Evolutionary conservation across 768 basidiomycete genomes (phyloP).

Genomic region (Imleria badia): DNA sequence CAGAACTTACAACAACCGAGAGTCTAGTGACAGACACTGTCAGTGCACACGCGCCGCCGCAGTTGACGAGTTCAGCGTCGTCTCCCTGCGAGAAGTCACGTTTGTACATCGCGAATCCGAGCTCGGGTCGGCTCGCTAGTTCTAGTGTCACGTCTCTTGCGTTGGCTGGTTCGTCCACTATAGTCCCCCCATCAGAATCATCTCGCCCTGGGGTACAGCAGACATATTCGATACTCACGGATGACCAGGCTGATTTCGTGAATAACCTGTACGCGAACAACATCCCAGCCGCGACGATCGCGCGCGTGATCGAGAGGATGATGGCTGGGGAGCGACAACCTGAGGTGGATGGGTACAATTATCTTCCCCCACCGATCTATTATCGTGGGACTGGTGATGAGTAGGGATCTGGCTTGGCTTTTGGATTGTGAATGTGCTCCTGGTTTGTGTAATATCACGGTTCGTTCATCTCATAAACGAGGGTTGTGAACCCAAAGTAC

Average conservation of each 20-base stretch:
- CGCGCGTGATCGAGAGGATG: conserved; percentile 22
- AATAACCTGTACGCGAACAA: conserved; percentile 14
- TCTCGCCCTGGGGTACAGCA: conserved; percentile 5
- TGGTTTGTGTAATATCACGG: neutral
- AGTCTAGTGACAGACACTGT: neutral
- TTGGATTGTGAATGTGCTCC: neutral
- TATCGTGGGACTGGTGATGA: neutral
- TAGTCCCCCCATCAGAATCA: neutral
- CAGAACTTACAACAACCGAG: neutral
- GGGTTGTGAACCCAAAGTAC: too few species aligned
- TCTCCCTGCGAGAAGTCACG: conserved; percentile 1
- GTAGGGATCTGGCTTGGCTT: neutral
- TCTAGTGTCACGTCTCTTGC: neutral
- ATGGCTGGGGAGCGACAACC: conserved; percentile 13
- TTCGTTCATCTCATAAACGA: neutral
- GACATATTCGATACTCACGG: conserved; percentile 11
- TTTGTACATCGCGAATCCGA: neutral
- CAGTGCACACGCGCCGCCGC: neutral
- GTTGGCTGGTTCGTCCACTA: neutral
- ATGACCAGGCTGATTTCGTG: conserved; percentile 20
- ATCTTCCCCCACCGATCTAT: conserved; percentile 15
- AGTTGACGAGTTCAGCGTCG: neutral
- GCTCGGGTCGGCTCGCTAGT: neutral
- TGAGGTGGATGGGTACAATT: conserved; percentile 6
- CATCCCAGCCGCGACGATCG: conserved; percentile 15